Base-by-base conservation (phyloP, 768 basidiomycete species). In the Leccinum boreale region DNA sequence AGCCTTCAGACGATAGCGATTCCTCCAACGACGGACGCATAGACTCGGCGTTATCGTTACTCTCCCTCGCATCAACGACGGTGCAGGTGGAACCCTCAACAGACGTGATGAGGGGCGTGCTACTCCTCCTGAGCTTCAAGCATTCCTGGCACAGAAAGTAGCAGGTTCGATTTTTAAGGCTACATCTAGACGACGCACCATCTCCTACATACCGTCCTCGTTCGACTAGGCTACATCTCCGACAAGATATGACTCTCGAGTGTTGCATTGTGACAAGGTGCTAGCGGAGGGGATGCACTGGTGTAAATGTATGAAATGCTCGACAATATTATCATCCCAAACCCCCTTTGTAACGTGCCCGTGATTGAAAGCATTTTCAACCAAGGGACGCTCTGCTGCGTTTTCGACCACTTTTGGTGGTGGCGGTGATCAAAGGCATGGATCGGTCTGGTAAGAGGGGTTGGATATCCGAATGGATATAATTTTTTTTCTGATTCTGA, bases 321-420 rank as follows among this genome's bases (percentile, higher is more conserved):
- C 57, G 56, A 66, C 49, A 63, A 60, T 58, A 62, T 64, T 69
- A 57, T 58, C 51, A 58, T 60, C 58, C 59, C 63, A 53, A 60
- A 55, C 53, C 50, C 55, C 55, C 48, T 26, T 47, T 59, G 45
- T 61, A 49, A 58, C 56, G 57, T 57, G 56, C 58, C 56, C 52
- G 19, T 44, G 55, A 62, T 61, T 52, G 58, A 57, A 62, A 50
- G 33, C 15, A 52, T 54, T 23, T 35, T 73, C 64, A 68, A 63
- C 49, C 67, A 48, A 70, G 58, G 23, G 72, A 69, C 31, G 58
- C 55, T 66, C 73, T 75, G 53, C 62, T 68, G 58, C 72, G 72
- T 64, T 75, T 73, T 69, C 54, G 69, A 35, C 65, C 67, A 35
- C 62, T 53, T 58, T 68, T 73, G 45, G 57, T 57, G 46, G 68